Conservation (phyloP, 495 filamentous ascomycete genomes). For the Neurospora pannonica region DNA sequence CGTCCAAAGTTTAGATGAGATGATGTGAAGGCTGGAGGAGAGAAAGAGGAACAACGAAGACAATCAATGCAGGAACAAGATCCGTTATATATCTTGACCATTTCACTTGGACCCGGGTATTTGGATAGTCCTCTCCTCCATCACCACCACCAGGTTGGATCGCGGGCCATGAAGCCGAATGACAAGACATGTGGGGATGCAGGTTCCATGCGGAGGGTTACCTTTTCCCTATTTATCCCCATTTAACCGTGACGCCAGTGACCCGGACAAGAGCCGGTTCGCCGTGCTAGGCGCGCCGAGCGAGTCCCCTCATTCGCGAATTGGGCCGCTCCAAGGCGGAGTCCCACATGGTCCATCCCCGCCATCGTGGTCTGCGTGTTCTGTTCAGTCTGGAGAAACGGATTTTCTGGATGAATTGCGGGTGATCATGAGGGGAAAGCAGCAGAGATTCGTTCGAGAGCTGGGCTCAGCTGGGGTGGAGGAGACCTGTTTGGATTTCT, state of each 20-base stretch:
- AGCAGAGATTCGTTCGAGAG: background rate
- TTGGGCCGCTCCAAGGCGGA: background rate
- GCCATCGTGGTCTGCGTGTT: background rate
- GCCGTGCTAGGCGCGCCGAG: background rate
- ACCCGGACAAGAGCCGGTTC: constrained; percentile 3
- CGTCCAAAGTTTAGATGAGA: background rate
- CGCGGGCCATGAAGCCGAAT: constrained; percentile 15
- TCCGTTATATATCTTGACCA: background rate
- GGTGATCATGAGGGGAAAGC: background rate
- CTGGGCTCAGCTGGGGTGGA: background rate
- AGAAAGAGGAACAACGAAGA: background rate
- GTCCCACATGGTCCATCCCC: background rate
- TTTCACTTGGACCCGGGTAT: background rate
- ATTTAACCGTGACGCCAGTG: constrained; percentile 33
- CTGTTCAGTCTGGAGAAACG: background rate
- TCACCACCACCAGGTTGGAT: constrained; percentile 1
- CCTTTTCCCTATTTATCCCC: constrained; percentile 33
- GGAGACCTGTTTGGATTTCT: background rate
- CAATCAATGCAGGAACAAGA: background rate
- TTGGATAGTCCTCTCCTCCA: background rate
- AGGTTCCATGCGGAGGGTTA: background rate
- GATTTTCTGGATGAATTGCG: background rate
- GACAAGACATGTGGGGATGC: constrained; percentile 1
- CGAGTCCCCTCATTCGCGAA: background rate
- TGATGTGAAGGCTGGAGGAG: background rate